Base-by-base conservation (phyloP, 2,329 filamentous ascomycete species). In the Lanzia echinophila region DNA sequence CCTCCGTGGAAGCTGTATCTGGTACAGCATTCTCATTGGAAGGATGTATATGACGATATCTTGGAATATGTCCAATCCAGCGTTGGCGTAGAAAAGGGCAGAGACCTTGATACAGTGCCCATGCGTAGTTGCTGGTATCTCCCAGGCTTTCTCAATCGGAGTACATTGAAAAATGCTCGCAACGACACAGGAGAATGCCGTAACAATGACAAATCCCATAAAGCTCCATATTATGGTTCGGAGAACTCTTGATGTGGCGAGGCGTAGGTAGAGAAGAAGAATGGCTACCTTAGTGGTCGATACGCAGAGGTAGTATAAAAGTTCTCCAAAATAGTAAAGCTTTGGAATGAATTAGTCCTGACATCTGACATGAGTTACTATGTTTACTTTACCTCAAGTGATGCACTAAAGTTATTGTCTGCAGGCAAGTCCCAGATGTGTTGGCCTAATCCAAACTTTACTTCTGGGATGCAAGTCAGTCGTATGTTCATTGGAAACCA, bases 101-200 rank as follows among this genome's bases (percentile, higher is more conserved):
- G 41, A 42, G 4, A 48, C 19, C 5, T 42, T 12, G 8, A 48
- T 48, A 28, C 50, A 53, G 17, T 36, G 33, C n/a, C 50, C 45
- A 1, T 17, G 20, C 3, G n/a, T 10, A 10, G 19, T 48, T 15
- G 12, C 31, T 8, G 28, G 28, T 12, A 39, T 12, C 12, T 41
- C 36, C 51, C 51, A 53, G 6, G 43, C 33, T 13, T 38, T 36
- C 5, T n/a, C 11, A 17, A 53, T 48, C 6, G 45, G 51, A 2
- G 46, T 49, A 28, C 45, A 54, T 49, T 54, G 45, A 8, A 54
- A 54, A 8, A 44, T 43, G 6, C 42, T 43, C 15, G 45, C 45
- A 8, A 49, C 6, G 15, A 48, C 38, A 19, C 6, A 36, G 11
- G 44, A 24, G 13, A 54, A n/a, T 20, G 34, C 36, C n/a, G 36